Evolutionary conservation across 495 filamentous ascomycete species (phyloP).

Genomic region (Talaromyces ruber): DNA sequence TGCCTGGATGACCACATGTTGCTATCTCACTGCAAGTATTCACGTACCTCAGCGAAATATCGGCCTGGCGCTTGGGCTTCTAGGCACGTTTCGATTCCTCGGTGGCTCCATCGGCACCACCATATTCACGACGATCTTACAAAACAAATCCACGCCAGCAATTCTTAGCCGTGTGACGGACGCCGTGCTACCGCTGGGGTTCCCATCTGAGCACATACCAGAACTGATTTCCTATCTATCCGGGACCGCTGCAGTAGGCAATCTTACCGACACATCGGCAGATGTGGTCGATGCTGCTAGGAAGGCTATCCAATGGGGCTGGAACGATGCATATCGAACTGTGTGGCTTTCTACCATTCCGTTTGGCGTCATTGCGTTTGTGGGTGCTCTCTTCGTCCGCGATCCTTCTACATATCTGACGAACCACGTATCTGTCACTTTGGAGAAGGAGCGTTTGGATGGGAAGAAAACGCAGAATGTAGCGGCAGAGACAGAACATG

Average conservation of each 20-base stretch:
- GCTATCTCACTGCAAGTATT: constrained; percentile 7
- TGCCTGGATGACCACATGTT: constrained; percentile 6
- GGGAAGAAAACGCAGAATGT: background rate
- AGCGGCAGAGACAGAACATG: background rate
- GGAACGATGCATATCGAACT: background rate
- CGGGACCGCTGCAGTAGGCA: background rate
- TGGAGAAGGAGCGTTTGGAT: constrained; percentile 1
- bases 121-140: constrained; percentile 25
- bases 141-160: background rate
- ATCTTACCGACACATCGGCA: background rate
- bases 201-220: background rate
- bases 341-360: background rate
- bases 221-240: background rate
- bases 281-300: background rate
- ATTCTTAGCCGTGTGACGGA: constrained; percentile 1
- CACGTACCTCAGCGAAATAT: constrained; percentile 7
- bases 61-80: background rate
- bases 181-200: background rate
- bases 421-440: background rate
- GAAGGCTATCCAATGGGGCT: background rate
- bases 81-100: constrained; percentile 35
- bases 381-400: background rate
- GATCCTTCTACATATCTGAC: background rate
- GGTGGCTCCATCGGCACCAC: constrained; percentile 47
- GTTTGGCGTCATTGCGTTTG: constrained; percentile 2